Evolutionary conservation across 2,329 filamentous ascomycete species (phyloP), one percentile per base, ranked within the genome.

Genomic region (Colletotrichum sp.): DNA sequence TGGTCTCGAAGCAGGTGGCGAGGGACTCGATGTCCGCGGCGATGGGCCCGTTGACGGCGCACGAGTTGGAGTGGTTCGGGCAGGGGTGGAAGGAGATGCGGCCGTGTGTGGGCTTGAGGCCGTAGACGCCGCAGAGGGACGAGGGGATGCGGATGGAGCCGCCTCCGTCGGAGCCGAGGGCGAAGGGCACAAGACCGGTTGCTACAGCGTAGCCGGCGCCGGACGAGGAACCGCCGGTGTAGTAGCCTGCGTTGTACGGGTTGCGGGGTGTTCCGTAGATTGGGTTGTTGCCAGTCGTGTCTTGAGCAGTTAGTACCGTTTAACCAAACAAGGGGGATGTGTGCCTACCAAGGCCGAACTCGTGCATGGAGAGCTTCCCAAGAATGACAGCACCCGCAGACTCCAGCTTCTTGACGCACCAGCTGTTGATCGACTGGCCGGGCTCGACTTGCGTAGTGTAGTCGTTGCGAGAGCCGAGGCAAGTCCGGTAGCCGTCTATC

Each of bases 271-370:
- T 96, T 59, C 94, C 94, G 76, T 90, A 89, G 69, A 88, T 90
- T 6, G 91, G 90, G 77, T 96, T 95, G 83, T 94, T 94, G 79
- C 94, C 94, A 4, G 92, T 93, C 0, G 93, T 95, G 78, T 95
- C 92, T 80, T 3, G 2, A 2, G 21, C 0, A 13, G 16, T 34
- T 29, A 47, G 33, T 9, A 47, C 15, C 7, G 13, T 24, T 18
- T 1, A 55, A 2, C 24, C 8, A 51, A 64, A 5, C 24, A 16
- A n/a, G 43, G 43, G n/a, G 6, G 16, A 6, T 9, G 6, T 59
- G 33, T 38, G 80, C 86, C 78, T 82, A 91, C 91, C 93, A 74
- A 93, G 87, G 5, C 93, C 94, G 66, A 94, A 87, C 81, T 96
- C 94, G 80, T 95, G 93, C 93, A 96, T 95, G 12, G 88, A 93